Base-by-base conservation (phyloP, 495 filamentous ascomycete genomes). In the Aspergillus homomorphus region DNA sequence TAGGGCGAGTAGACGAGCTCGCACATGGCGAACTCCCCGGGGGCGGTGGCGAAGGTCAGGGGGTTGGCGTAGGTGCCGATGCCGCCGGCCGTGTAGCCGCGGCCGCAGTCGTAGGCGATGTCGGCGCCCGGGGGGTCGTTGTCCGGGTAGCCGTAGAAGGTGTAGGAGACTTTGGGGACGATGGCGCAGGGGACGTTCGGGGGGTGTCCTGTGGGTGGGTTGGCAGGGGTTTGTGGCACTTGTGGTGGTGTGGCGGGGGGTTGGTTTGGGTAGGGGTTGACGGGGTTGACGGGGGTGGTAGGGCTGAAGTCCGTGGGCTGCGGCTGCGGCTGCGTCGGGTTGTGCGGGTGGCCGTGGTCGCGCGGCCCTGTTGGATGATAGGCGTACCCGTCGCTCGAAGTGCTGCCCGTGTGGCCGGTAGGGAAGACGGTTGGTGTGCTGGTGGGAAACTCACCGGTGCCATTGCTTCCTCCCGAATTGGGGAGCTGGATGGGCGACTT, bases 1-100 rank as follows among this genome's bases (percentile, higher is more conserved):
- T 73, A 72, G 0, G 73, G 74, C 16, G 67, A 46, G 53, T 79
- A 81, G 57, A 81, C 60, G 42, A 79, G 62, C 41, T 78, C 78
- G 63, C 78, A 81, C 24, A 57, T 38, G 4, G 63, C 61, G 53
- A 73, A 73, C 22, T 75, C 74, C 28, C 71, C 68, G 0, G 63
- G 55, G 10, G 74, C 73, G n/a, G 70, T 74, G 15, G 77, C 78
- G 42, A 79, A 74, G 6, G 78, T 78, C 19, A 81, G 56, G 5
- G 77, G 77, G 59, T 81, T 67, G 20, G 55, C 59, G 55, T 67
- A 77, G 2, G 74, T 75, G 43, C 78, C 78, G 16, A 64, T 69
- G 15, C 68, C 63, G 10, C 66, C 66, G 22, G 68, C 60, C 46
- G 23, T 56, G 53, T 61, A 52, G 7, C 73, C 68, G 4, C 72